A percentile compares a stretch with the other conserved stretches of the same genome.
phyloP scores from a whole-genome alignment of 805 yeast genomes.

The Millerozyma acaciae region DNA sequence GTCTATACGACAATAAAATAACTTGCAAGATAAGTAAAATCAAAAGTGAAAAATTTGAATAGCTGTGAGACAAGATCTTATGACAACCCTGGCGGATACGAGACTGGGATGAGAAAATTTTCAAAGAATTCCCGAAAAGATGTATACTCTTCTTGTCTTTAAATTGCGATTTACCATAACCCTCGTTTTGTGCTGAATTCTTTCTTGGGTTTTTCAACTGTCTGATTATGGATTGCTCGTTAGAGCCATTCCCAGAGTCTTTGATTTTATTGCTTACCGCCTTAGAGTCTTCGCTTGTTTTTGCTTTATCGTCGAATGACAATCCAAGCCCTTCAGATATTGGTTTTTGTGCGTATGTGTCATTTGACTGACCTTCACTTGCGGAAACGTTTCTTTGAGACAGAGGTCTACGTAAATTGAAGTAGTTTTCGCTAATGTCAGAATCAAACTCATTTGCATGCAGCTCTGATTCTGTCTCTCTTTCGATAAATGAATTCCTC shows the following conservation, averaged over 20 bases:
- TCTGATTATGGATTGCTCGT: too few relatives aligned
- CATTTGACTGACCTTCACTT: background rate
- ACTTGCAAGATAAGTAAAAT: conserved; percentile 47
- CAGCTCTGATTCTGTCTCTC: background rate
- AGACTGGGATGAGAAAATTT: conserved; percentile 29
- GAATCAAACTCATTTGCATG: background rate
- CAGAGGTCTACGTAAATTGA: conserved; percentile 1
- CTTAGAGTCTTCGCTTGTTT: background rate
- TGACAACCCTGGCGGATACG: conserved; percentile 29
- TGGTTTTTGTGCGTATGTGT: too few relatives aligned
- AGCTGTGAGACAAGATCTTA: conserved; percentile 17
- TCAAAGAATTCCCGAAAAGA: conserved; percentile 34
- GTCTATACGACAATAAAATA: conserved; percentile 47
- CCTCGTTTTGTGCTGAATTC: too few relatives aligned
- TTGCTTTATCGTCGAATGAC: background rate
- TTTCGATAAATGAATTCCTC: background rate
- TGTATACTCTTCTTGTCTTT: conserved; percentile 12
- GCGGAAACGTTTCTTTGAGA: conserved; percentile 3
- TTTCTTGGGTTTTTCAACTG: too few relatives aligned
- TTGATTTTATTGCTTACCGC: too few relatives aligned
- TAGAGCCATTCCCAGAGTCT: too few relatives aligned
- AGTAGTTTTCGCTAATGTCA: background rate
- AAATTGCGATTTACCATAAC: too few relatives aligned
- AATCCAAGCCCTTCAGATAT: conserved; percentile 5
- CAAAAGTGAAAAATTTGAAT: conserved; percentile 36